Evolutionary conservation across 1,284 basidiomycete species (phyloP), one percentile per base, ranked within the genome.

Genomic region (Neotropicomus parvogracilis): DNA sequence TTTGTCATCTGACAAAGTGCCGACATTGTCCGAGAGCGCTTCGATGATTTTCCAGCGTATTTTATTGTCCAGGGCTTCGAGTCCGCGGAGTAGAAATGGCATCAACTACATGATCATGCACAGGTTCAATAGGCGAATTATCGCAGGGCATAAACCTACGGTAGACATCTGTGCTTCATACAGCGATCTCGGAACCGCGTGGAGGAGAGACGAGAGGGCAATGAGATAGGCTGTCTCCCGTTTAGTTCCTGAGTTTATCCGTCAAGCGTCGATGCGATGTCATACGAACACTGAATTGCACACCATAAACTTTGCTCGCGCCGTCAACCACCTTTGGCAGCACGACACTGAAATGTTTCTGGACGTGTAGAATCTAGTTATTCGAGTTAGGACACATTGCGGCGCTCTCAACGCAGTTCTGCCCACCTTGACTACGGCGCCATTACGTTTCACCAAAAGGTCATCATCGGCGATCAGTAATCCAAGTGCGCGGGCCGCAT

Each of bases 21-120:
- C 78, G 4, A 89, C 80, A 16, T 92, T 81, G 1, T 82, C 76
- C 3, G 83, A 76, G 27, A 99, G 74, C 1, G 86, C 88, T 45
- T 88, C 81, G 41, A 97, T 88, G 29, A 94, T 86, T 65, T 88
- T 85, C 3, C 78, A 75, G 16, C 91, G 81, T 49, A 95, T 83
- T 19, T 79, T 75, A 5, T 79, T 66, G 63, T 93, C 86, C 1
- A 83, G 80, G 1, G 97, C 71, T 32, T 87, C 79, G 7, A 99
- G 78, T 2, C 91, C 87, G 17, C 89, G 89, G 39, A 99, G 74
- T 1, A 99, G 77, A 14, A 98, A 74, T 0, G 95, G 94, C 55
- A 97, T 81, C 13, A 98, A 78, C 87, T 95, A 61, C 4, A 20
- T 16, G 19, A 59, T n/a, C 48, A 29, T 37, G 32, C 17, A 27